Conservation (phyloP, 148 eudicot genomes). For the Salicornia ramosissima region DNA sequence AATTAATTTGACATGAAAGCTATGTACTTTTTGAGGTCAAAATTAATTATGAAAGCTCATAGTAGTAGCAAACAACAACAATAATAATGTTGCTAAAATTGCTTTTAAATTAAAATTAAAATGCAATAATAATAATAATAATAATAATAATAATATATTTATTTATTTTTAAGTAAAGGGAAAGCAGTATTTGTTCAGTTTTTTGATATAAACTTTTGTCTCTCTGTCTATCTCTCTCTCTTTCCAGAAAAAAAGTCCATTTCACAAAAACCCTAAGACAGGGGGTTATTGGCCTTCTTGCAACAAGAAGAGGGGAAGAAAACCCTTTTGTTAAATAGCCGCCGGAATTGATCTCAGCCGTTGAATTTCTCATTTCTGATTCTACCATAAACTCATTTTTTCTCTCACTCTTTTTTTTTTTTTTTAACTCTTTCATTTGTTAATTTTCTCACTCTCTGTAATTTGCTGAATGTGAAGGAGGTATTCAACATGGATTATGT, state of each 20-base stretch:
- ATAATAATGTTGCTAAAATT: slow-evolving; percentile 5
- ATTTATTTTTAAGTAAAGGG: slow-evolving; percentile 14
- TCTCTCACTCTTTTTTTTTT: background rate
- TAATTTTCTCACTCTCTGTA: background rate
- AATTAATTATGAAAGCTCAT: background rate
- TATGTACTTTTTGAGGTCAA: background rate
- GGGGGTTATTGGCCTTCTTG: slow-evolving; percentile 38
- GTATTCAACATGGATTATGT: slow-evolving; percentile 12
- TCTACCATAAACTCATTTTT: slow-evolving; percentile 2
- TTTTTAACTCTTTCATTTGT: background rate
- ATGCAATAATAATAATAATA: too few species aligned
- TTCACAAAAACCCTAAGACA: slow-evolving; percentile 36
- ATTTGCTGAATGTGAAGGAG: slow-evolving; percentile 15
- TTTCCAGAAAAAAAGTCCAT: slow-evolving; percentile 7
- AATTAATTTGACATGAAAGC: too few species aligned
- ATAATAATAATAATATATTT: too few species aligned
- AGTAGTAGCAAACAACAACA: slow-evolving; percentile 2
- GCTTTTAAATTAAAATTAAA: background rate
- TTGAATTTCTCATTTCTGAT: slow-evolving; percentile 11
- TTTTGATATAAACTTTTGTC: too few species aligned
- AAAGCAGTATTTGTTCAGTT: slow-evolving; percentile 18
- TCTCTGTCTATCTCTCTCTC: background rate
- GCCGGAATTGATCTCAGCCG: slow-evolving; percentile 29
- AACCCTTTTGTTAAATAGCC: slow-evolving; percentile 24
- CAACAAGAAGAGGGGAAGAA: background rate